phyloP scores from a whole-genome alignment of 768 basidiomycete genomes.

The Boletus vermiculosoides region DNA sequence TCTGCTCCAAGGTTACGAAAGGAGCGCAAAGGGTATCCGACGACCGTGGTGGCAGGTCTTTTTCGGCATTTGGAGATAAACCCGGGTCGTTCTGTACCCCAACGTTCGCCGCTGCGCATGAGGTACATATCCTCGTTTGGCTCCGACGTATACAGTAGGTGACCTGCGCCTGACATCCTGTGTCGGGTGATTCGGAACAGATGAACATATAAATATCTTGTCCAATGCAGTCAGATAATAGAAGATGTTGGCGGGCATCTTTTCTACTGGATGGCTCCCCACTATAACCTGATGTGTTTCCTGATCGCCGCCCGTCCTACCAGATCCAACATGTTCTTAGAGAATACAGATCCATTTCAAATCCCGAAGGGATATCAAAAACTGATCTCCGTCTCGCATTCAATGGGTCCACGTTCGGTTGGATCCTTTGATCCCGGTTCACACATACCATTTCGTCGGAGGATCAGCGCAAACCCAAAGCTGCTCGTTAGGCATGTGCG shows the following conservation, averaged over 20 bases:
- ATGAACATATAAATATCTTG: not conserved
- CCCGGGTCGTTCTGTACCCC: not conserved
- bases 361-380: not conserved
- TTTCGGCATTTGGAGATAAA: conserved; percentile 61
- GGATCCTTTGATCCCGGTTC: conserved; percentile 1
- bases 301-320: not conserved
- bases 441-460: not conserved
- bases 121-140: no score
- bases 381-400: not conserved
- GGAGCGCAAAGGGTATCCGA: conserved; percentile 71
- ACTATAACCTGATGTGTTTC: not conserved
- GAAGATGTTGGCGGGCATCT: not conserved
- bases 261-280: not conserved
- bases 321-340: not conserved
- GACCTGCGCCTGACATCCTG: not conserved
- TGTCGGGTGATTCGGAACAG: conserved; percentile 4
- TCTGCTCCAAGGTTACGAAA: conserved; percentile 70
- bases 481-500: conserved; percentile 1
- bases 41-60: conserved; percentile 86
- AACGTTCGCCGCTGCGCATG: not conserved
- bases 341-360: not conserved
- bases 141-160: not conserved
- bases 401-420: not conserved
- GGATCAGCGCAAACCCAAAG: conserved; percentile 4
- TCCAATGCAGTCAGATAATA: not conserved